Evolutionary conservation across 192 early-diverging fungal species (phyloP).

Genomic region (Entomortierella parvispora): DNA sequence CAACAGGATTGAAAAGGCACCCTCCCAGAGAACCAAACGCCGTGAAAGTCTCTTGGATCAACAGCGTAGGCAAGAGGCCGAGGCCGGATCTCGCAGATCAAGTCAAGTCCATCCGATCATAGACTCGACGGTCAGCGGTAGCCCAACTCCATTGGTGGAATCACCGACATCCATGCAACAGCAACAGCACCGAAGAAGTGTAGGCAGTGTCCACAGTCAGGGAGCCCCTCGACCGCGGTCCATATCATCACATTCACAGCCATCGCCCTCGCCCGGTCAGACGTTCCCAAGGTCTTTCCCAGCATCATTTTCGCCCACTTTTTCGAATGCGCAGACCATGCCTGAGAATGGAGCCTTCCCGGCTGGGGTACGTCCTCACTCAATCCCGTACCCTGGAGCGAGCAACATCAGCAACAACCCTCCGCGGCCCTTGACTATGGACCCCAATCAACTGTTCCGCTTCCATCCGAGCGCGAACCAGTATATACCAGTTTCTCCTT

Average conservation of each 20-base stretch:
- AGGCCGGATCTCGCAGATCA: conserved; percentile 22
- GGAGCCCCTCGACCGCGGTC: conserved; percentile 18
- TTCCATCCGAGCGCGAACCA: conserved; percentile 38
- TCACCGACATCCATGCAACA: conserved; percentile 35
- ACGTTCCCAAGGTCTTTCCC: conserved; percentile 28
- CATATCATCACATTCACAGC: conserved; percentile 23
- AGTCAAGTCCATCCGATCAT: conserved; percentile 8
- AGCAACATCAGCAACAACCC: conserved; percentile 24
- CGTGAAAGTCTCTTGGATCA: conserved; percentile 11
- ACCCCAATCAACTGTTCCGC: conserved; percentile 42
- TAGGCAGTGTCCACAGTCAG: conserved; percentile 46
- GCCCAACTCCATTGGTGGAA: conserved; percentile 33
- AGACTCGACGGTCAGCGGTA: conserved; percentile 17
- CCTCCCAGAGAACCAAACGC: conserved; percentile 2
- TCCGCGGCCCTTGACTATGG: conserved; percentile 37
- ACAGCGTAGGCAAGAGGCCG: not conserved
- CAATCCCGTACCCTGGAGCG: conserved; percentile 28
- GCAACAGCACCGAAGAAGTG: conserved; percentile 31
- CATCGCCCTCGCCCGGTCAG: conserved; percentile 34
- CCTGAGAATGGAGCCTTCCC: conserved; percentile 11
- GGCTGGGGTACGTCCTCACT: conserved; percentile 25
- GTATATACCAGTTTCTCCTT: conserved; percentile 49
- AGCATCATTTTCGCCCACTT: conserved; percentile 45
- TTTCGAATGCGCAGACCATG: conserved; percentile 8
- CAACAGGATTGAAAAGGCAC: conserved; percentile 40